Percentiles rank a stretch among this genome's conserved stretches.
Evolutionary conservation across 2,329 filamentous ascomycete species (phyloP).

Genomic region (Elsinoe perseae): DNA sequence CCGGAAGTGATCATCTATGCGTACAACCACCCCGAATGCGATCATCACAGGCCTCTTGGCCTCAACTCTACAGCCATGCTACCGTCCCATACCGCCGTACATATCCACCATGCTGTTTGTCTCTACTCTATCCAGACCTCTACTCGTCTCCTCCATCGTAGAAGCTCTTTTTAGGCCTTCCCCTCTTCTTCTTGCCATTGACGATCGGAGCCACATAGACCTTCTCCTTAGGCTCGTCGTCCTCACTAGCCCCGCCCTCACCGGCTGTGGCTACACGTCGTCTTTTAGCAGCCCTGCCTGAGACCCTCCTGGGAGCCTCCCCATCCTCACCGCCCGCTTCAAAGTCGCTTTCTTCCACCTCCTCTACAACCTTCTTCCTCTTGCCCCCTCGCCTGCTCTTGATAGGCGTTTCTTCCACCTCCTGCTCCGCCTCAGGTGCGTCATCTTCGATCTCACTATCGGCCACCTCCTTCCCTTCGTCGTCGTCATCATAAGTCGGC

Average conservation of each 20-base stretch:
- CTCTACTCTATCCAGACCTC: neutral
- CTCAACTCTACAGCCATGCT: no score
- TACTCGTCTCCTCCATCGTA: neutral
- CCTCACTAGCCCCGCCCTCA: neutral
- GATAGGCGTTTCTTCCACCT: neutral
- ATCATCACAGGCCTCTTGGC: neutral
- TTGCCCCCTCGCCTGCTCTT: neutral
- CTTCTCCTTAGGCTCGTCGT: neutral
- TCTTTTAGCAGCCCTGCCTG: neutral
- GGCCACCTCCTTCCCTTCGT: neutral
- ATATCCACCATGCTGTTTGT: no score
- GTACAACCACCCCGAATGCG: neutral
- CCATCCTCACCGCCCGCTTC: neutral
- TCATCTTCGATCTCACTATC: neutral
- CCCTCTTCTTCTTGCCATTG: conserved; percentile 12
- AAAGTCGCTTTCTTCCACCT: conserved; percentile 13
- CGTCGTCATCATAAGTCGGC: neutral
- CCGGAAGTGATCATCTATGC: neutral
- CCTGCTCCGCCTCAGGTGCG: neutral
- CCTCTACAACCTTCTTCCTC: neutral
- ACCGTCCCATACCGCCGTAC: no score
- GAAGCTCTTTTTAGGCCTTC: conserved; percentile 4
- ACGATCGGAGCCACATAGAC: conserved; percentile 6
- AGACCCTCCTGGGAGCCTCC: neutral
- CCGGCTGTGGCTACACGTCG: neutral